Percentiles rank a stretch among this genome's conserved stretches.
These are phyloP conservation scores for Trifolium pratense DNA, from an alignment of 306 rosid species.

Conservation along the genomic window DNA sequence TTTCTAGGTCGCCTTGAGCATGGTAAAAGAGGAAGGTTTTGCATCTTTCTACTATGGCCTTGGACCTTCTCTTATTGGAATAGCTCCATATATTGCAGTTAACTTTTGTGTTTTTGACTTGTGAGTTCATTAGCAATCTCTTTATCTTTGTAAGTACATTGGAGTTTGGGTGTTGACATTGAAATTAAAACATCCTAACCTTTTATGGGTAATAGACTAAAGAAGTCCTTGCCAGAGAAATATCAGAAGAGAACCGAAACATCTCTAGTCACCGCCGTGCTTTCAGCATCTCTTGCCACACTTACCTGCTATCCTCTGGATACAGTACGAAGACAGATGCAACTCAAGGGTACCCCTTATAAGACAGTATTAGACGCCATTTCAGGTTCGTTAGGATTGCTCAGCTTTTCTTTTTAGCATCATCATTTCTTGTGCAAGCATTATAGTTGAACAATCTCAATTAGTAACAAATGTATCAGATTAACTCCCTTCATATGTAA, in stretches of 20 bases:
- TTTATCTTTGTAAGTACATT: conserved; percentile 6
- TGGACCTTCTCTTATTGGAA: conserved; percentile 84
- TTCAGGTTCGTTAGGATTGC: conserved; percentile 65
- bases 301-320: conserved; percentile 93
- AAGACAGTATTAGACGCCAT: conserved; percentile 82
- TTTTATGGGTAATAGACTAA: conserved; percentile 59
- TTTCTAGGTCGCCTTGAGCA: conserved; percentile 78
- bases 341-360: conserved; percentile 86
- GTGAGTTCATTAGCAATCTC: conserved; percentile 53
- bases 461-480: conserved; percentile 10
- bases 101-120: conserved; percentile 92
- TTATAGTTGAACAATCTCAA: neutral
- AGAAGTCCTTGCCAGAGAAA: conserved; percentile 89
- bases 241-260: conserved; percentile 79
- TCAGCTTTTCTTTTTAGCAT: conserved; percentile 7
- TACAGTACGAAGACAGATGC: conserved; percentile 95
- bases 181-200: conserved; percentile 27
- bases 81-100: conserved; percentile 93
- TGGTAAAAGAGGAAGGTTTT: conserved; percentile 90
- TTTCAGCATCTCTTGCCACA: conserved; percentile 85
- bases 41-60: conserved; percentile 83
- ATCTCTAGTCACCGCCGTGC: conserved; percentile 74
- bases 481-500: conserved; percentile 9
- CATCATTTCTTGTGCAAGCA: neutral
- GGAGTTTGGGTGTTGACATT: conserved; percentile 23